Evolutionary conservation across 768 basidiomycete genomes (phyloP).

Genomic region (Scleroderma citrinum): DNA sequence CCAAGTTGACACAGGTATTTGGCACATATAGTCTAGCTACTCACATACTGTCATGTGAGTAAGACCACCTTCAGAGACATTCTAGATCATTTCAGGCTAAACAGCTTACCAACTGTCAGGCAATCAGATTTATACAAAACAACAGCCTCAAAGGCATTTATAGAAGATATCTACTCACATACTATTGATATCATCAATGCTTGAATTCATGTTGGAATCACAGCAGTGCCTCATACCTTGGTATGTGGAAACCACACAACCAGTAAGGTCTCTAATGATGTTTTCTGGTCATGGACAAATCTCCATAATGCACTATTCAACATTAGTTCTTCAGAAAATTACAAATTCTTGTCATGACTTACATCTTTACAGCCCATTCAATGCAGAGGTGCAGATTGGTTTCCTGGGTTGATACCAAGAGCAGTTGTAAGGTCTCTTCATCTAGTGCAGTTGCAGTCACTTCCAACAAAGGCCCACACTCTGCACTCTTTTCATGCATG

Average conservation of each 20-base stretch:
- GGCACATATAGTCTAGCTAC: no score
- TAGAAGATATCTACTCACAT: no score
- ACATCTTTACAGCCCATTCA: not conserved
- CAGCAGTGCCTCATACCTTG: not conserved
- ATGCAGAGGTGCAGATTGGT: not conserved
- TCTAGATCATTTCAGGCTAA: no score
- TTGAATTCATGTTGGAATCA: not conserved
- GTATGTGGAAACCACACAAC: not conserved
- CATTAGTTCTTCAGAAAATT: not conserved
- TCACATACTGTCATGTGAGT: no score
- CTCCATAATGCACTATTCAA: no score
- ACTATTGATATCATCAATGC: no score
- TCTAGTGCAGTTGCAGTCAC: not conserved
- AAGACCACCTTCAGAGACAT: no score
- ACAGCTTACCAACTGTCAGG: no score
- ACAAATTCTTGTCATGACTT: not conserved
- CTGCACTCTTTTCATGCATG: not conserved
- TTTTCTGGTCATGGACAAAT: not conserved
- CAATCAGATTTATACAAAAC: no score
- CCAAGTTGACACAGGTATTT: no score
- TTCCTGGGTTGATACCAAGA: not conserved
- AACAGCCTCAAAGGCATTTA: no score
- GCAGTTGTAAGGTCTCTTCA: not conserved
- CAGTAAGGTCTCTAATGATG: not conserved
- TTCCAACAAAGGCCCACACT: not conserved